Evolutionary conservation across 345 rosid genomes (phyloP).

Genomic region (Eucalyptus pauciflora): DNA sequence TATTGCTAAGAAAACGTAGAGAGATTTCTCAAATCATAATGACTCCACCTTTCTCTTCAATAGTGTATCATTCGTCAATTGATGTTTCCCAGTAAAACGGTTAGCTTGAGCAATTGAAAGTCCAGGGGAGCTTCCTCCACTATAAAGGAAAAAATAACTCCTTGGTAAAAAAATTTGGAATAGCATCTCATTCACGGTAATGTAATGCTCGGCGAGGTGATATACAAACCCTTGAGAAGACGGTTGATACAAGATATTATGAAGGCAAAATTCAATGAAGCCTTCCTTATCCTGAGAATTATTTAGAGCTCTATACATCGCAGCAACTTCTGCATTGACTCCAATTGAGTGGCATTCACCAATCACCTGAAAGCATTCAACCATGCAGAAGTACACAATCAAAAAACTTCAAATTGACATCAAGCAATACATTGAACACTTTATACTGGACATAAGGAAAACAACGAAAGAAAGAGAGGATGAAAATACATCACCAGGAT

Average conservation of each 20-base stretch:
- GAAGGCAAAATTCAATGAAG: conserved; percentile 74
- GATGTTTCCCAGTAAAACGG: conserved; percentile 55
- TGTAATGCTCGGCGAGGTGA: background rate
- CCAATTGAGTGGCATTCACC: conserved; percentile 76
- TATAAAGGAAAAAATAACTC: conserved; percentile 13
- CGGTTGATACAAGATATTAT: conserved; percentile 56
- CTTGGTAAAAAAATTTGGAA: background rate
- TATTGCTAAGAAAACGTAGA: background rate
- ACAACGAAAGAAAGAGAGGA: background rate
- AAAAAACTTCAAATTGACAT: no score
- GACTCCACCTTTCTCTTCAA: conserved; percentile 54
- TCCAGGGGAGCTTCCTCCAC: conserved; percentile 83
- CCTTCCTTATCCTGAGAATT: conserved; percentile 43
- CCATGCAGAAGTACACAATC: background rate
- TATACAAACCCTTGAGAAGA: conserved; percentile 57
- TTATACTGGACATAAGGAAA: background rate
- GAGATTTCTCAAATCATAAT: background rate
- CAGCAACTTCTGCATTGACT: conserved; percentile 50
- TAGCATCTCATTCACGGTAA: background rate
- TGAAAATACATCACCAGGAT: background rate
- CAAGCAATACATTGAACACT: background rate
- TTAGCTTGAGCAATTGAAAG: conserved; percentile 70
- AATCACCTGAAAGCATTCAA: conserved; percentile 45
- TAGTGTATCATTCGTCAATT: conserved; percentile 54
- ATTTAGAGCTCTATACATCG: conserved; percentile 40